These are phyloP conservation scores for Gossypium australe DNA, from an alignment of 345 rosid genomes.

Conservation along the genomic window DNA sequence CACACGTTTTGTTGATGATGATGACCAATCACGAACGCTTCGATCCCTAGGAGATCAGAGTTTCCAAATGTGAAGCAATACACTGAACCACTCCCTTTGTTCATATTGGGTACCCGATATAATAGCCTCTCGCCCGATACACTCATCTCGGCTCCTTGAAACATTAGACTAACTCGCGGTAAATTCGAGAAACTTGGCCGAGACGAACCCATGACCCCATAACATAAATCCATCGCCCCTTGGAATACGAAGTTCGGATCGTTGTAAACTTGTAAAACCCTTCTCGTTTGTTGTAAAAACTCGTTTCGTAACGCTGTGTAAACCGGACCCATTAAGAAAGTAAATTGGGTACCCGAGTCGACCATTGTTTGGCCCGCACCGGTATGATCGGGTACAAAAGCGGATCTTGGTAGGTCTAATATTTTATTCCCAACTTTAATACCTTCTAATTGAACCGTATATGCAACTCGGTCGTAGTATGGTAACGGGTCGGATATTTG, in stretches of 20 bases:
- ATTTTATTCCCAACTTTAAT: slow-evolving; percentile 45
- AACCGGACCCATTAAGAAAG: slow-evolving; percentile 61
- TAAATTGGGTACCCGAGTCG: slow-evolving; percentile 77
- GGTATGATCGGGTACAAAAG: slow-evolving; percentile 61
- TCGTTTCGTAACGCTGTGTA: slow-evolving; percentile 52
- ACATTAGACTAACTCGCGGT: slow-evolving; percentile 49
- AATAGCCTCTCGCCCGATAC: slow-evolving; percentile 54
- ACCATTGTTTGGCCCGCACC: slow-evolving; percentile 88
- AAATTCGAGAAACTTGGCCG: slow-evolving; percentile 25
- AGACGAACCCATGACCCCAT: slow-evolving; percentile 23
- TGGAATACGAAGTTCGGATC: slow-evolving; percentile 61
- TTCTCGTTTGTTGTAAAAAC: slow-evolving; percentile 43
- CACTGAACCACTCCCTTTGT: slow-evolving; percentile 45
- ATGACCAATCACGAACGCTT: slow-evolving; percentile 72
- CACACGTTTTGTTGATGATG: slow-evolving; percentile 80
- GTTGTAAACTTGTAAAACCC: slow-evolving; percentile 33
- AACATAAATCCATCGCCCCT: slow-evolving; percentile 79
- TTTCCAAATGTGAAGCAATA: slow-evolving; percentile 78
- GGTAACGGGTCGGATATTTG: slow-evolving; percentile 53
- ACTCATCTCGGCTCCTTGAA: slow-evolving; percentile 62
- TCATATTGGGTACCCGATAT: slow-evolving; percentile 46
- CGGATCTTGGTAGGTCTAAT: slow-evolving; percentile 45
- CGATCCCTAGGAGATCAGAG: slow-evolving; percentile 64
- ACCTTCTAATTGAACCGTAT: slow-evolving; percentile 60
- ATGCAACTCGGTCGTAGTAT: slow-evolving; percentile 64